A percentile compares a stretch with the other conserved stretches of the same genome.
Conservation (phyloP, 768 basidiomycete species). For the Tricholoma terreum region DNA sequence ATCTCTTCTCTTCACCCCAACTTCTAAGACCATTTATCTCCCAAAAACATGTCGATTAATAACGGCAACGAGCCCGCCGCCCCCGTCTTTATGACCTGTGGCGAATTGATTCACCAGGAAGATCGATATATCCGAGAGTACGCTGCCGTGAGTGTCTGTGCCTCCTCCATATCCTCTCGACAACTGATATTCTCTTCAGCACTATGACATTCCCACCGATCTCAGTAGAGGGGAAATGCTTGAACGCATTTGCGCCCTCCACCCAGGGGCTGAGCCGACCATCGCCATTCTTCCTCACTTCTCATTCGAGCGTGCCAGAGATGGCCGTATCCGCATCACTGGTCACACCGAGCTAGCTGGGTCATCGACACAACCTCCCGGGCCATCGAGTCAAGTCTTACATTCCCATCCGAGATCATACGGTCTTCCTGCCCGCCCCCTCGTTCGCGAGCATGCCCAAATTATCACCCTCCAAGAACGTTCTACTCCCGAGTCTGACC, state of each 20-base stretch:
- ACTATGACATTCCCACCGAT: neutral
- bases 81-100: slow-evolving; percentile 2
- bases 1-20: no score
- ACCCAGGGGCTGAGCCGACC: neutral
- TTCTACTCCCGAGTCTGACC: neutral
- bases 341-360: neutral
- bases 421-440: neutral
- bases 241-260: neutral
- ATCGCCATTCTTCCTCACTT: slow-evolving; percentile 1
- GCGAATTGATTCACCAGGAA: slow-evolving; percentile 8
- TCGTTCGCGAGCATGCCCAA: neutral
- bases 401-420: neutral
- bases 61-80: neutral
- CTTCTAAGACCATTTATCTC: no score
- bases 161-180: neutral
- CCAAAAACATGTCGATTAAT: neutral
- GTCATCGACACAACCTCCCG: neutral
- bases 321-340: neutral
- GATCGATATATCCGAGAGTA: slow-evolving; percentile 8
- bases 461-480: neutral
- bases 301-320: neutral
- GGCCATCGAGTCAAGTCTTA: neutral
- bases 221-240: neutral
- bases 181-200: neutral
- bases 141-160: slow-evolving; percentile 1